Base-by-base conservation (phyloP, 1,139 yeast genomes). In the Meyerozyma guilliermondii region DNA sequence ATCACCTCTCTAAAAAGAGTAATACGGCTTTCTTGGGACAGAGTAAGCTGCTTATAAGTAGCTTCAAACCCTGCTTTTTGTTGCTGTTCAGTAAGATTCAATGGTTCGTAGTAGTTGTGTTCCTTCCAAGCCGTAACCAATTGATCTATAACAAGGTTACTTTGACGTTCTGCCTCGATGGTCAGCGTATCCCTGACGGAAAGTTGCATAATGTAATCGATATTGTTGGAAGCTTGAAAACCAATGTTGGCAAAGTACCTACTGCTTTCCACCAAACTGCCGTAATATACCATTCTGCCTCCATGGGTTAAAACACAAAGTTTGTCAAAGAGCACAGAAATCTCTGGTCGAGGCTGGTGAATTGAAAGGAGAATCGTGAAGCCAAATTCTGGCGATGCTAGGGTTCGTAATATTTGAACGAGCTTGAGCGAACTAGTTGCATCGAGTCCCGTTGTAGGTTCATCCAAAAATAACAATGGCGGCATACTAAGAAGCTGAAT, bases 361-460 rank as follows among this genome's bases (percentile, higher is more conserved):
- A 59, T 59, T 38, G 55, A 53, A 18, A 58, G 46, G 5, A 59
- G 47, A 22, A 59, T 51, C 5, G 62, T 55, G 30, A 58, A 48
- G 2, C 63, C 63, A 31, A 50, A 54, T 20, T 54, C 50, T 0
- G 62, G 59, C 8, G 56, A 51, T 2, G 60, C 58, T 35, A 59
- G 43, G 39, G 48, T 53, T 24, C 53, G 48, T 13, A 59, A 45
- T 3, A 55, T 53, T 7, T 50, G 46, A 14, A 57, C 50, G 35
- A 59, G 46, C 17, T 55, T 55, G 37, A 58, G 48, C 2, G 62
- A 54, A 17, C 58, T 52, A 24, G 54, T 51, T 8, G 63, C 51
- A 39, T 59, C 63, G 36, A 59, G 48, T 2, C 63, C 63, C 1
- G 63, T 58, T 16, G 63, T 59, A 16, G 63, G 63, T 39, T 59